Conservation (phyloP, 2,329 filamentous ascomycete genomes). For the Colletotrichum sp. region DNA sequence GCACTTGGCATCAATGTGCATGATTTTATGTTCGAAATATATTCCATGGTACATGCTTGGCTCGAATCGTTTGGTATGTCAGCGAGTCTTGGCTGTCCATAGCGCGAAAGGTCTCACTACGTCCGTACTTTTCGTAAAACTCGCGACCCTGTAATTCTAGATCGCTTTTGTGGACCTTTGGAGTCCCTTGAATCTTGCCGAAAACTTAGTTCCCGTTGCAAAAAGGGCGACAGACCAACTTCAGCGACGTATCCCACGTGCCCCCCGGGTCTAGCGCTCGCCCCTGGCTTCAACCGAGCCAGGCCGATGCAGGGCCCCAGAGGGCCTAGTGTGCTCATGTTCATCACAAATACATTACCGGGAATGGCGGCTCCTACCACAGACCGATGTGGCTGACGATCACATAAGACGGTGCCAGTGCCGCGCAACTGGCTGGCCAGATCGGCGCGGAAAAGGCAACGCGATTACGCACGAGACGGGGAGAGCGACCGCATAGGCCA, state of each 20-base stretch:
- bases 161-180: neutral
- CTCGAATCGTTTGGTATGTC: neutral
- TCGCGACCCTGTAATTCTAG: neutral
- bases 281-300: neutral
- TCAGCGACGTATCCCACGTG: neutral
- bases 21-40: neutral
- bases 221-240: neutral
- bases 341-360: neutral
- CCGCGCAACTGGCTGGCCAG: neutral
- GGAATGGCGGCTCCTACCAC: neutral
- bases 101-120: neutral
- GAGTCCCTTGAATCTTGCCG: neutral
- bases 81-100: neutral
- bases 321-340: neutral
- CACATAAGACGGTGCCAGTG: neutral
- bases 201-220: neutral
- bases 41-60: neutral
- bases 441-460: neutral
- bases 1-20: neutral
- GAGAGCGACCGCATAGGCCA: neutral
- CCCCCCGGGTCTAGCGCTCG: neutral
- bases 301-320: neutral
- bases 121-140: neutral
- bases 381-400: neutral
- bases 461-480: neutral